Percentiles rank a stretch among this genome's conserved stretches.
Evolutionary conservation across 495 filamentous ascomycete species (phyloP).

Genomic region (Penicillium egyptiacum): DNA sequence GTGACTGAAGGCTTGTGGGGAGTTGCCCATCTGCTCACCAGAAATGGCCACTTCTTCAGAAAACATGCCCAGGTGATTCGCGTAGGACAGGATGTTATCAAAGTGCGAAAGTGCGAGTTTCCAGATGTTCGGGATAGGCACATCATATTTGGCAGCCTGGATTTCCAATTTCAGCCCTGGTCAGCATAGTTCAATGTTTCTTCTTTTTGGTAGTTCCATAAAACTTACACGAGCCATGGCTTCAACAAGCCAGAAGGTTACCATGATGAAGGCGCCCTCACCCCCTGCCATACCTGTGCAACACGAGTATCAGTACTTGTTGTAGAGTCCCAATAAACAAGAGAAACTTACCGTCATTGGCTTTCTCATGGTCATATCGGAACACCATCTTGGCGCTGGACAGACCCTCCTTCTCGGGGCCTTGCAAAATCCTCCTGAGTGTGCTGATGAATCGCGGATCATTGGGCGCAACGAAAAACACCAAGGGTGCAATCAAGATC

Average conservation of each 20-base stretch:
- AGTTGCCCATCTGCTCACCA: slow-evolving; percentile 73
- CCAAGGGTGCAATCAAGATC: slow-evolving; percentile 69
- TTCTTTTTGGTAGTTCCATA: not conserved
- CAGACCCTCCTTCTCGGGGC: slow-evolving; percentile 68
- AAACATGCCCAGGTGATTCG: slow-evolving; percentile 73
- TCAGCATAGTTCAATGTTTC: not conserved
- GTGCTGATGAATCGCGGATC: slow-evolving; percentile 70
- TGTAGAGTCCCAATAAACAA: not conserved
- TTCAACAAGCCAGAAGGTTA: slow-evolving; percentile 76
- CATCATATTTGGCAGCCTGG: slow-evolving; percentile 44
- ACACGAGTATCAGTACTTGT: slow-evolving; percentile 21
- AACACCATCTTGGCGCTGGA: slow-evolving; percentile 71
- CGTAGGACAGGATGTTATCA: slow-evolving; percentile 71
- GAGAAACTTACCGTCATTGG: slow-evolving; percentile 60
- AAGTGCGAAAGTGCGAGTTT: slow-evolving; percentile 64
- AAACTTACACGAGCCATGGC: slow-evolving; percentile 63
- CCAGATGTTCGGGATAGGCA: slow-evolving; percentile 64
- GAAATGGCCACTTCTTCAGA: slow-evolving; percentile 70
- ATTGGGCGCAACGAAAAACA: slow-evolving; percentile 73
- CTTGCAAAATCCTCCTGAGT: slow-evolving; percentile 63
- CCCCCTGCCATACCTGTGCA: slow-evolving; percentile 64
- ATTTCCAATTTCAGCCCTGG: not conserved
- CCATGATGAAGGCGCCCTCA: slow-evolving; percentile 77
- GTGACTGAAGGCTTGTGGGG: slow-evolving; percentile 73
- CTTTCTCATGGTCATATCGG: slow-evolving; percentile 63